A percentile compares a stretch with the other conserved stretches of the same genome.
Evolutionary conservation across 805 yeast genomes (phyloP).

Genomic region (Saturnispora galanensis): DNA sequence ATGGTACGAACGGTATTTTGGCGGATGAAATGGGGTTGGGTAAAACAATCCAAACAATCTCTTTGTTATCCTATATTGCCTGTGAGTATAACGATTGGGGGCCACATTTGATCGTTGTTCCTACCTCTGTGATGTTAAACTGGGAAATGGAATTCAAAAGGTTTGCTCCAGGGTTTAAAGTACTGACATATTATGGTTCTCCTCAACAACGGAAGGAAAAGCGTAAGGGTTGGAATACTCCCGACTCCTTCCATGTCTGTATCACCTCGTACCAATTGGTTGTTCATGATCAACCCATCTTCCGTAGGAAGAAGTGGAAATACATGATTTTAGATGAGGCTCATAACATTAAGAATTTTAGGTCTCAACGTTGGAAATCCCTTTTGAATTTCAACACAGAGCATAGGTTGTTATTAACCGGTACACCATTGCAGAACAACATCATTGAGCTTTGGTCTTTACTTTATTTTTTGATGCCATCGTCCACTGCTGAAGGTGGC

Average conservation of each 20-base stretch:
- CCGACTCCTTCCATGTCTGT: slow-evolving; percentile 92
- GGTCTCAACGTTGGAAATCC: slow-evolving; percentile 97
- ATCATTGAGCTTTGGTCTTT: slow-evolving; percentile 94
- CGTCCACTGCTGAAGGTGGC: slow-evolving; percentile 36
- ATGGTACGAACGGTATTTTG: slow-evolving; percentile 87
- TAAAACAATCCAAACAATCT: slow-evolving; percentile 92
- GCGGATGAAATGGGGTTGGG: slow-evolving; percentile 99
- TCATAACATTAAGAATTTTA: slow-evolving; percentile 90
- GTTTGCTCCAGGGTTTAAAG: slow-evolving; percentile 96
- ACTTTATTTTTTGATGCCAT: slow-evolving; percentile 92
- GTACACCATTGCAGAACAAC: slow-evolving; percentile 95
- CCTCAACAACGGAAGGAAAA: slow-evolving; percentile 95
- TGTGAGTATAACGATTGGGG: slow-evolving; percentile 96
- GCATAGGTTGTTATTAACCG: slow-evolving; percentile 78
- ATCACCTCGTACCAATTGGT: slow-evolving; percentile 95
- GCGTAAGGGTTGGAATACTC: slow-evolving; percentile 95
- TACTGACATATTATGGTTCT: slow-evolving; percentile 89
- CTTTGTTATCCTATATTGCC: slow-evolving; percentile 78
- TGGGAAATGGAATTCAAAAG: slow-evolving; percentile 99
- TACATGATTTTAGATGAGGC: slow-evolving; percentile 98
- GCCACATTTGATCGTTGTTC: slow-evolving; percentile 93
- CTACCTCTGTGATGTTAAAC: slow-evolving; percentile 92
- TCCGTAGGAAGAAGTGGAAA: slow-evolving; percentile 87
- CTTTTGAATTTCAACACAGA: slow-evolving; percentile 87
- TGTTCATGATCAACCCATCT: slow-evolving; percentile 93